Conservation (phyloP, 2,329 filamentous ascomycete genomes). For the Aspergillus sp. region DNA sequence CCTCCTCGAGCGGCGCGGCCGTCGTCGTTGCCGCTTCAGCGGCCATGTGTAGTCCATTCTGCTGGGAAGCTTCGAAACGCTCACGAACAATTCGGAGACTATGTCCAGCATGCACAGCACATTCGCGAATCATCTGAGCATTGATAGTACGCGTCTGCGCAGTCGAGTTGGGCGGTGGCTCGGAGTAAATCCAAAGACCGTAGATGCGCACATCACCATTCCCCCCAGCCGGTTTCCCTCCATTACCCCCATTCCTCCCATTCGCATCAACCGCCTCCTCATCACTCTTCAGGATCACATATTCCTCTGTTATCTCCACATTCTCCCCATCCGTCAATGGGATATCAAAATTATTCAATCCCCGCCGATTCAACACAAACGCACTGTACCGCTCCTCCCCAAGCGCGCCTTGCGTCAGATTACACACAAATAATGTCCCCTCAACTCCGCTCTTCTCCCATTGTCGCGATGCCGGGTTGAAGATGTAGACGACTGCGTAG, state of each 20-base stretch:
- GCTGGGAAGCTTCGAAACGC: constrained; percentile 28
- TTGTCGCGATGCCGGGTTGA: constrained; percentile 54
- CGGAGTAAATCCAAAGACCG: constrained; percentile 60
- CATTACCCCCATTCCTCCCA: constrained; percentile 11
- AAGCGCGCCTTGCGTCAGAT: constrained; percentile 42
- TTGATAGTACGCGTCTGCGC: constrained; percentile 46
- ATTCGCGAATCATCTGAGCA: constrained; percentile 49
- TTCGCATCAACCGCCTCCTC: constrained; percentile 15
- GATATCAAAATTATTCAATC: constrained; percentile 63
- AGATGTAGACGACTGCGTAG: constrained; percentile 80
- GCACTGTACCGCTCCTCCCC: constrained; percentile 49
- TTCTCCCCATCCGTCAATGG: constrained; percentile 52
- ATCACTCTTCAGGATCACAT: constrained; percentile 52
- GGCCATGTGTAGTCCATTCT: constrained; percentile 26
- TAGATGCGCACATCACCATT: constrained; percentile 39
- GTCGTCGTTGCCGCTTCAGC: constrained; percentile 22
- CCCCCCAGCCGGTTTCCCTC: constrained; percentile 10
- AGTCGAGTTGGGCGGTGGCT: constrained; percentile 50
- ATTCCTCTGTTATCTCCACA: constrained; percentile 59
- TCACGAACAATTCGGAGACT: constrained; percentile 42
- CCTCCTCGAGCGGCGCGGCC: constrained; percentile 29
- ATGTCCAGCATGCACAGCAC: constrained; percentile 46
- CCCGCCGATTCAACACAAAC: constrained; percentile 66
- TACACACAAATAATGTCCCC: constrained; percentile 83
- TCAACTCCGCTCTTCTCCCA: constrained; percentile 87